Evolutionary conservation across 345 rosid species (phyloP).

Genomic region (Populus tremula): DNA sequence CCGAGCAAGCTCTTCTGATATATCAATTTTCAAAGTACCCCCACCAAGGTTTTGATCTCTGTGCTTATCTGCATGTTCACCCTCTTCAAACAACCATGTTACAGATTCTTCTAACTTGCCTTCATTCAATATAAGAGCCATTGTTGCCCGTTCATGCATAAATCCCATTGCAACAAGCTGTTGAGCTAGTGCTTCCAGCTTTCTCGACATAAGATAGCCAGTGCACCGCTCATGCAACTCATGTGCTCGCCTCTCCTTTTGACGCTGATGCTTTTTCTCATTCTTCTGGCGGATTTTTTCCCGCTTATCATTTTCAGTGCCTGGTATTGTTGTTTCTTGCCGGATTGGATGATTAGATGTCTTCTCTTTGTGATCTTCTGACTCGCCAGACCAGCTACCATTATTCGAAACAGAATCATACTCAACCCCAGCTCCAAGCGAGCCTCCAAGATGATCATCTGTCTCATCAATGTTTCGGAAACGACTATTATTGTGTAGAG

Average conservation of each 20-base stretch:
- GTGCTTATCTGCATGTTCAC: conserved; percentile 57
- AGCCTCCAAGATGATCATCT: conserved; percentile 49
- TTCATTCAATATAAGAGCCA: conserved; percentile 80
- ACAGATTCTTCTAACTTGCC: conserved; percentile 88
- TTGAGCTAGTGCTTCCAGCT: conserved; percentile 77
- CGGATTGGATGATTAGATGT: conserved; percentile 36
- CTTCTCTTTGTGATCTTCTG: conserved; percentile 89
- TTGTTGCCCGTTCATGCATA: conserved; percentile 73
- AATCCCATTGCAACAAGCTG: conserved; percentile 89
- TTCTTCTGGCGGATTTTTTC: conserved; percentile 89
- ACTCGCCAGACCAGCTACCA: conserved; percentile 92
- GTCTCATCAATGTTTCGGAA: conserved; percentile 68
- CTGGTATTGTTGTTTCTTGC: conserved; percentile 57
- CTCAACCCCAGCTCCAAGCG: conserved; percentile 51
- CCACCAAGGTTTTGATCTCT: conserved; percentile 41
- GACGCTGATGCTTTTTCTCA: conserved; percentile 89
- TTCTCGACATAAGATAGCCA: conserved; percentile 82
- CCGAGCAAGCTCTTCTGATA: conserved; percentile 77
- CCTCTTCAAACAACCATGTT: conserved; percentile 73
- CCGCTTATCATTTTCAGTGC: conserved; percentile 75
- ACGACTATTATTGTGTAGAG: conserved; percentile 59
- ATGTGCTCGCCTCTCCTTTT: conserved; percentile 83
- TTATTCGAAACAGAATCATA: conserved; percentile 80
- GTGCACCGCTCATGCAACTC: conserved; percentile 76
- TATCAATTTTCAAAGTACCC: conserved; percentile 72